Percentiles rank a stretch among this genome's conserved stretches.
phyloP scores from a whole-genome alignment of 257 asterid species.

The Primulina eburnea region DNA sequence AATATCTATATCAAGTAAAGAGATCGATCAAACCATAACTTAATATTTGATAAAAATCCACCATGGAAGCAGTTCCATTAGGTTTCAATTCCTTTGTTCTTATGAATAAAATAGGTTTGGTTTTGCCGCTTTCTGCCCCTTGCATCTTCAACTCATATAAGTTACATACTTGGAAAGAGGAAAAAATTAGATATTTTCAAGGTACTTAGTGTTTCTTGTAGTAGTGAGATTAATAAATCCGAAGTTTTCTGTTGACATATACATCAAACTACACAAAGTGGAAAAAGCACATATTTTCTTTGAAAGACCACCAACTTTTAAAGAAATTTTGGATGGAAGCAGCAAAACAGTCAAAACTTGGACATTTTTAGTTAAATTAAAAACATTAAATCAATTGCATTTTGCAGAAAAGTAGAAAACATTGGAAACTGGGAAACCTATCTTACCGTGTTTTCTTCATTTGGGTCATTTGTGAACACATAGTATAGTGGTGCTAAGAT shows the following conservation, averaged over 20 bases:
- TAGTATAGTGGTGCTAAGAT: constrained; percentile 79
- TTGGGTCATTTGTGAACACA: constrained; percentile 75
- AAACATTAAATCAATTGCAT: constrained; percentile 3
- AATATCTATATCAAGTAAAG: no score
- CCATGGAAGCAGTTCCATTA: no score
- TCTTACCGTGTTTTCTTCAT: constrained; percentile 70
- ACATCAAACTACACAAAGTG: constrained; percentile 17
- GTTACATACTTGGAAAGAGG: no score
- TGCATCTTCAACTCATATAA: no score
- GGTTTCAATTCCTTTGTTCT: no score
- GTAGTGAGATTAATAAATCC: not conserved
- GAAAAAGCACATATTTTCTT: constrained; percentile 4
- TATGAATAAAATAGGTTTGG: no score
- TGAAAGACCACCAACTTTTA: not conserved
- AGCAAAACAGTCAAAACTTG: not conserved
- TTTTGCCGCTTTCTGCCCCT: no score
- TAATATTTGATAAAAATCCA: no score
- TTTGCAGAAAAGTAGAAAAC: constrained; percentile 6
- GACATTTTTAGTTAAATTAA: not conserved
- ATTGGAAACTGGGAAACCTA: constrained; percentile 16
- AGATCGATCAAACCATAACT: no score
- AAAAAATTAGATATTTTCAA: not conserved
- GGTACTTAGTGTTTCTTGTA: not conserved
- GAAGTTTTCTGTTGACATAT: not conserved
- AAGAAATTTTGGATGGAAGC: constrained; percentile 19